Evolutionary conservation across 2,329 filamentous ascomycete species (phyloP), one percentile per base, ranked within the genome.

Genomic region (Verticillium longisporum): DNA sequence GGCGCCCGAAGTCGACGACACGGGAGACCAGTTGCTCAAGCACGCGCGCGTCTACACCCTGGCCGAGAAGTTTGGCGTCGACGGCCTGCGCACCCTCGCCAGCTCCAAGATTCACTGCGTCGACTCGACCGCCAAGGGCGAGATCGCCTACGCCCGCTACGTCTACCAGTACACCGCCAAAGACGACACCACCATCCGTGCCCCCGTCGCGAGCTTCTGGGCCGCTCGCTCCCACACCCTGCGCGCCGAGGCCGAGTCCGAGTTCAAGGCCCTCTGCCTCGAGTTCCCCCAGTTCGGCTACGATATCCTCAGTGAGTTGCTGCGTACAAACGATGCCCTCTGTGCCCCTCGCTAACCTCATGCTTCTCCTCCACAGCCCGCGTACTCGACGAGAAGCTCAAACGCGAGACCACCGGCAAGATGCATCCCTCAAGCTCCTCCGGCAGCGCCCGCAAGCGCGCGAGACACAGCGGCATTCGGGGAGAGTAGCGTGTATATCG

Each of bases 61-160:
- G 31, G 92, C 91, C 31, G 89, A 92, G 68, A 92, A 89, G 75
- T 87, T 95, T 63, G 83, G 86, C 50, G 77, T 92, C 56, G 76
- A 80, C 0, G 78, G 79, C 10, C 85, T 97, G 64, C 91, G 90
- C 74, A 84, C 81, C 18, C 86, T 97, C 33, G 89, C 92, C 2
- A 90, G 90, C 72, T 87, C 85, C 72, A 97, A 97, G 80, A 97
- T 97, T 69, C 92, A 97, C 79, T 91, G 91, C 73, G 90, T 96
- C 69, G 89, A 92, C 71, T 91, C 89, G 55, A 96, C 90, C 0
- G 91, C 92, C 38, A 89, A 88, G 76, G 93, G 92, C 73, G 93
- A 97, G 80, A 93, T 97, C 70, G 86, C 88, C 32, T 97, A 97
- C 74, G 93, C 93, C 9, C 87, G 92, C 72, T 97, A 92, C 77